These are phyloP conservation scores for Taphrina flavorubra DNA, from an alignment of 1,139 yeast species.

Conservation along the genomic window DNA sequence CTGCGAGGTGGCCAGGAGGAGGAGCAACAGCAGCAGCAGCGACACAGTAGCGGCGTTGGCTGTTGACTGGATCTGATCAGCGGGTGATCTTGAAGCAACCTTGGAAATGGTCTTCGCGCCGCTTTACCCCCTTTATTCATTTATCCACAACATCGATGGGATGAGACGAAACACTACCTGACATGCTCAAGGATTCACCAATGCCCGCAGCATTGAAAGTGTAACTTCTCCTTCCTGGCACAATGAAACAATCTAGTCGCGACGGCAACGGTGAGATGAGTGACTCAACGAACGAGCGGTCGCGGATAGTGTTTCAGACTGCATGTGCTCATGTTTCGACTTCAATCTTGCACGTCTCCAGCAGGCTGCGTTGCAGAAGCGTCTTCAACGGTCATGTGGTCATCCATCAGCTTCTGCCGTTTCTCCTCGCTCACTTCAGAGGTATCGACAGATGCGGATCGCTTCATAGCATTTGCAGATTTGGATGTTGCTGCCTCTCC, in stretches of 20 bases:
- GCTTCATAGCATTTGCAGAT: not conserved
- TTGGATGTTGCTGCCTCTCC: not conserved
- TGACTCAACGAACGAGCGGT: too few relatives aligned
- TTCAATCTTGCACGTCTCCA: not conserved
- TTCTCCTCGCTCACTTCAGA: conserved; percentile 14
- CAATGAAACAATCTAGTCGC: too few relatives aligned
- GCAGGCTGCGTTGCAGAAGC: not conserved
- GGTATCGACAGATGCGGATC: conserved; percentile 5
- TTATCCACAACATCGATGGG: not conserved
- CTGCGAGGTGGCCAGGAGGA: too few relatives aligned
- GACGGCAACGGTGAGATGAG: too few relatives aligned
- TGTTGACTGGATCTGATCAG: too few relatives aligned
- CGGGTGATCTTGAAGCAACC: too few relatives aligned
- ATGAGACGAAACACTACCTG: not conserved
- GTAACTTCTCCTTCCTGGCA: too few relatives aligned
- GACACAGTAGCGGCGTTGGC: too few relatives aligned
- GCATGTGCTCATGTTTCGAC: not conserved
- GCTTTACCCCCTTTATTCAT: not conserved
- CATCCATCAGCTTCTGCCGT: conserved; percentile 11
- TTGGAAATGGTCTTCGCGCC: too few relatives aligned
- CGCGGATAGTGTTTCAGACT: not conserved
- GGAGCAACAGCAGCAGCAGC: too few relatives aligned
- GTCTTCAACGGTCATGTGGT: not conserved
- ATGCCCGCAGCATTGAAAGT: too few relatives aligned
- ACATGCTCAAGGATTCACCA: not conserved